A percentile compares a stretch with the other conserved stretches of the same genome.
Evolutionary conservation across 1,284 basidiomycete species (phyloP).

Genomic region (Cerioporus squamosus): DNA sequence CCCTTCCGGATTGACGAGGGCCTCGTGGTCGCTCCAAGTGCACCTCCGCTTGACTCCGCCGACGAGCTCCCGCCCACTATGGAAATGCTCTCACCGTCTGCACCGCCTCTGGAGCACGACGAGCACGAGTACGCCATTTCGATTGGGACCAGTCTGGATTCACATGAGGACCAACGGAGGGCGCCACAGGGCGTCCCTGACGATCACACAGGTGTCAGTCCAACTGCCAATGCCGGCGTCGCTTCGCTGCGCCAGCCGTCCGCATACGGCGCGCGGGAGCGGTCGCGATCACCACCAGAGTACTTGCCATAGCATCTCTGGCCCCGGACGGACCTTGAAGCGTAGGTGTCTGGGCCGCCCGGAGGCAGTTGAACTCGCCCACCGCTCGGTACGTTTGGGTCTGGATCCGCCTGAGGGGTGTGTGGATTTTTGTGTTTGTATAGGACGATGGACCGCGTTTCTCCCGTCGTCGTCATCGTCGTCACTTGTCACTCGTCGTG

Average conservation of each 20-base stretch:
- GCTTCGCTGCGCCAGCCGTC: neutral
- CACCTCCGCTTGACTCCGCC: constrained; percentile 17
- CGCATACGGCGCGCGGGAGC: neutral
- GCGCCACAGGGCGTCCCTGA: constrained; percentile 7
- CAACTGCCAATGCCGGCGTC: neutral
- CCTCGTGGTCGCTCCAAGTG: constrained; percentile 14
- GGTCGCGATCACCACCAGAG: constrained; percentile 11
- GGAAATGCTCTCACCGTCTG: constrained; percentile 14
- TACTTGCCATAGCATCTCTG: constrained; percentile 18
- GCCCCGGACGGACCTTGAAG: too few relatives aligned
- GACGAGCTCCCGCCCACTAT: neutral
- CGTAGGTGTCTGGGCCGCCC: too few relatives aligned
- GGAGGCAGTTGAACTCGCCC: too few relatives aligned
- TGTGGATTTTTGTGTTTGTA: too few relatives aligned
- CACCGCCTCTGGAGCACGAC: constrained; percentile 11
- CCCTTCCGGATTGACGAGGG: constrained; percentile 16
- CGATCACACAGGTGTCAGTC: constrained; percentile 10
- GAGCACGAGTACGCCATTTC: neutral
- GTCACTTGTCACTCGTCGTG: neutral
- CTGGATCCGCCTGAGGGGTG: too few relatives aligned
- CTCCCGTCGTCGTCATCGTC: neutral
- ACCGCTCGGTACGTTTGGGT: too few relatives aligned
- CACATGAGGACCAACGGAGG: constrained; percentile 3
- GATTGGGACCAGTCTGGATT: neutral
- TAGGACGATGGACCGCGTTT: too few relatives aligned